These are phyloP conservation scores for Botryosphaeria dothidea DNA, from an alignment of 2,329 filamentous ascomycete genomes.

Conservation along the genomic window DNA sequence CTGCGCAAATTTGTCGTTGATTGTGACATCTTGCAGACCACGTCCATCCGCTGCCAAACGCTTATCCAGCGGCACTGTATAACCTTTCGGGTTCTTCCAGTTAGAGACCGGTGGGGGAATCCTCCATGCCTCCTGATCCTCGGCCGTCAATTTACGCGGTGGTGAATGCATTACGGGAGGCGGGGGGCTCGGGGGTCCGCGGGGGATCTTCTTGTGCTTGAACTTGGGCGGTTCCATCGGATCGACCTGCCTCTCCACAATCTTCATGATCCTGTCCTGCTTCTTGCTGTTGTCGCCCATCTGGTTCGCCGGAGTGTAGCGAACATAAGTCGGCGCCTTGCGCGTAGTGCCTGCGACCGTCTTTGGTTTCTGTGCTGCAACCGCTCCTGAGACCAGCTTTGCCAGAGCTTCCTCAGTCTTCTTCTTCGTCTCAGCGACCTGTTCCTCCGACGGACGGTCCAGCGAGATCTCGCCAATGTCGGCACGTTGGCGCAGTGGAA, in stretches of 20 bases:
- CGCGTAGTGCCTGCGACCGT: slow-evolving; percentile 80
- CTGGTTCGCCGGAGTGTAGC: slow-evolving; percentile 94
- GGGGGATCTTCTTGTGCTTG: slow-evolving; percentile 97
- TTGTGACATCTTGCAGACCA: slow-evolving; percentile 87
- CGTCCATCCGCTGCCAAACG: slow-evolving; percentile 90
- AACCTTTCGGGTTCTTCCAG: slow-evolving; percentile 99
- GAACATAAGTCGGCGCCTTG: slow-evolving; percentile 87
- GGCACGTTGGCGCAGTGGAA: slow-evolving; percentile 87
- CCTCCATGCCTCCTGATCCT: slow-evolving; percentile 96
- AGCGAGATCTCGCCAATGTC: slow-evolving; percentile 90
- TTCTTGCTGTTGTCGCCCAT: slow-evolving; percentile 88
- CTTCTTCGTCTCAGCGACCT: slow-evolving; percentile 81
- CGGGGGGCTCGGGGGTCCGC: slow-evolving; percentile 87
- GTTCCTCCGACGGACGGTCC: slow-evolving; percentile 78
- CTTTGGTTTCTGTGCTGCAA: slow-evolving; percentile 93
- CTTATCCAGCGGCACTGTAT: slow-evolving; percentile 94
- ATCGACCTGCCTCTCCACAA: slow-evolving; percentile 89
- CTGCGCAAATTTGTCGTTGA: slow-evolving; percentile 98
- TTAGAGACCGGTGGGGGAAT: slow-evolving; percentile 88
- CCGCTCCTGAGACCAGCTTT: slow-evolving; percentile 77
- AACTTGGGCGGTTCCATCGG: slow-evolving; percentile 98
- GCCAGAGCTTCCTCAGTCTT: slow-evolving; percentile 85
- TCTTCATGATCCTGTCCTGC: slow-evolving; percentile 97
- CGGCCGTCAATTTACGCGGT: slow-evolving; percentile 89
- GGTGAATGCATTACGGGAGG: slow-evolving; percentile 95